phyloP scores from a whole-genome alignment of 1,284 basidiomycete genomes.

The Papiliotrema flavescens region DNA sequence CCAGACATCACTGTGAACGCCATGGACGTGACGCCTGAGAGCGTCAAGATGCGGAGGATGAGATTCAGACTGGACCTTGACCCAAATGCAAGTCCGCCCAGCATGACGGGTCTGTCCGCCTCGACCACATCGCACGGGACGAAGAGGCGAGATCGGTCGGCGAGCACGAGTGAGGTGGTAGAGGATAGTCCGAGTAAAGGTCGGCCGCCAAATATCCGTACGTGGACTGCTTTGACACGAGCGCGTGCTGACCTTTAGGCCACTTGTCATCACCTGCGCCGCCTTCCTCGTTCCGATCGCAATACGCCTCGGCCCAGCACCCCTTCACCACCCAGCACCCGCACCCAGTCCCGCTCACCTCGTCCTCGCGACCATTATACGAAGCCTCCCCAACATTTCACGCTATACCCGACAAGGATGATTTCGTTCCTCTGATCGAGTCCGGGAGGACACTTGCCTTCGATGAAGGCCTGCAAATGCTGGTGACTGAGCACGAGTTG shows the following conservation, averaged over 20 bases:
- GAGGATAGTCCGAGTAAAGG: slow-evolving; percentile 1
- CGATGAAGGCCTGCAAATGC: slow-evolving; percentile 19
- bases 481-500: slow-evolving; percentile 12
- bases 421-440: slow-evolving; percentile 10
- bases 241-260: background rate
- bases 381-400: slow-evolving; percentile 12
- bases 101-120: background rate
- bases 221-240: background rate
- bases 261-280: slow-evolving; percentile 9
- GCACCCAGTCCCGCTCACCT: slow-evolving; percentile 20
- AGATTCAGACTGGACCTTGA: slow-evolving; percentile 3
- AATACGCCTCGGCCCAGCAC: slow-evolving; percentile 4
- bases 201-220: background rate
- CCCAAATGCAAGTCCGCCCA: background rate
- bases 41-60: slow-evolving; percentile 2
- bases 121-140: background rate
- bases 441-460: background rate
- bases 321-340: slow-evolving; percentile 24
- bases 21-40: slow-evolving; percentile 4
- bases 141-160: background rate
- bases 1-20: background rate
- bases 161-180: slow-evolving; percentile 1
- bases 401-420: slow-evolving; percentile 2
- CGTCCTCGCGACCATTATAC: slow-evolving; percentile 7
- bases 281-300: background rate